phyloP scores from a whole-genome alignment of 345 rosid genomes.

The Salix arbutifolia region DNA sequence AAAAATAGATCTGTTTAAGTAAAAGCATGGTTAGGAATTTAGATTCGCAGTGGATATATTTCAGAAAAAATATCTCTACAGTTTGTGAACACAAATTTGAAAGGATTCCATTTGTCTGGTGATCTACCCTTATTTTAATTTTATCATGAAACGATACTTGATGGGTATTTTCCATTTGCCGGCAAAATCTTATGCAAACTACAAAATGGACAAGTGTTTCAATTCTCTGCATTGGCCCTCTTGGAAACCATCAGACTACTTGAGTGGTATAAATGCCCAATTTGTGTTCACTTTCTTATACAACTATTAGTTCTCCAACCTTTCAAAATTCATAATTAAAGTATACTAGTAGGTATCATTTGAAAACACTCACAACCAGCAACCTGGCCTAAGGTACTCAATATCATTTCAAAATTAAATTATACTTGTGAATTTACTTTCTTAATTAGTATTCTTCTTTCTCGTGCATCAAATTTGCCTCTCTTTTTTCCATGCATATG shows the following conservation, averaged over 20 bases:
- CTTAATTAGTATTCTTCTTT: neutral
- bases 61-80: neutral
- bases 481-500: neutral
- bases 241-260: too few relatives aligned
- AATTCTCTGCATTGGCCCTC: neutral
- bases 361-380: neutral
- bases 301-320: neutral
- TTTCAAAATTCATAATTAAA: neutral
- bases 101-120: neutral
- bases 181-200: neutral
- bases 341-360: neutral
- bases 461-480: neutral
- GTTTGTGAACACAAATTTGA: neutral
- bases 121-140: neutral
- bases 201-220: too few relatives aligned
- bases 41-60: neutral
- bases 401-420: too few relatives aligned
- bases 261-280: too few relatives aligned
- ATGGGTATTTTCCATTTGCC: neutral
- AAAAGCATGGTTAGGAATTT: neutral
- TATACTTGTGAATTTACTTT: neutral
- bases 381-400: neutral
- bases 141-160: neutral
- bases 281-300: neutral
- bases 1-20: neutral